Evolutionary conservation across 495 filamentous ascomycete genomes (phyloP).

Genomic region (Aspergillus funiculosus): DNA sequence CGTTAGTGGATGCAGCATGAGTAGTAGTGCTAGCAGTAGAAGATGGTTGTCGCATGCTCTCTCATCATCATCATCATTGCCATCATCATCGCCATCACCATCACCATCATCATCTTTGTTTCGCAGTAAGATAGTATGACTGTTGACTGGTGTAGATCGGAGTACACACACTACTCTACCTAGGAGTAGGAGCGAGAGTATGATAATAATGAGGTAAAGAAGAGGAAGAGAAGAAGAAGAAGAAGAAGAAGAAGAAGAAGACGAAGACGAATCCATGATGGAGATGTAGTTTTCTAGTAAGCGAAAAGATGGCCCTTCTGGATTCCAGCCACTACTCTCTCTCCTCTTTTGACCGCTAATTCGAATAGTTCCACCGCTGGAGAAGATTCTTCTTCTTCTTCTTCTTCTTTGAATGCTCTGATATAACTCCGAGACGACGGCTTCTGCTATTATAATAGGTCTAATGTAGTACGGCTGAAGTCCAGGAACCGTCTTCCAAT

Average conservation of each 20-base stretch:
- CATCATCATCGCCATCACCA: background rate
- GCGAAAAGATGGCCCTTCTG: background rate
- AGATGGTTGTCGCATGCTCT: conserved; percentile 2
- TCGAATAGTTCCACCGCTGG: background rate
- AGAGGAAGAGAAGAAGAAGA: too few relatives aligned
- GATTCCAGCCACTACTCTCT: conserved; percentile 3
- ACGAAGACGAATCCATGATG: too few relatives aligned
- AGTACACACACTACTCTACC: too few relatives aligned
- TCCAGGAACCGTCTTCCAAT: too few relatives aligned
- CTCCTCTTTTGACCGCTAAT: conserved; percentile 8
- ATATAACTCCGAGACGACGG: too few relatives aligned
- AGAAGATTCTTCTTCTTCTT: background rate
- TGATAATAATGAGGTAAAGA: too few relatives aligned
- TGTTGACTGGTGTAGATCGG: background rate
- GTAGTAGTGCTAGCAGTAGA: background rate
- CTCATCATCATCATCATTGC: background rate
- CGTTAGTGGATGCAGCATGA: background rate
- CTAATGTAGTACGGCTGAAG: too few relatives aligned
- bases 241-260: too few relatives aligned
- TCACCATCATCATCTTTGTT: background rate
- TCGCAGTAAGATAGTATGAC: background rate
- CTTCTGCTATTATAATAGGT: too few relatives aligned
- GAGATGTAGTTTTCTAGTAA: too few relatives aligned
- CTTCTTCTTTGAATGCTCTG: too few relatives aligned
- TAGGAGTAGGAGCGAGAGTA: too few relatives aligned